These are phyloP conservation scores for Phytomonas sp. DNA, from an alignment of 208 protist species.

Conservation along the genomic window DNA sequence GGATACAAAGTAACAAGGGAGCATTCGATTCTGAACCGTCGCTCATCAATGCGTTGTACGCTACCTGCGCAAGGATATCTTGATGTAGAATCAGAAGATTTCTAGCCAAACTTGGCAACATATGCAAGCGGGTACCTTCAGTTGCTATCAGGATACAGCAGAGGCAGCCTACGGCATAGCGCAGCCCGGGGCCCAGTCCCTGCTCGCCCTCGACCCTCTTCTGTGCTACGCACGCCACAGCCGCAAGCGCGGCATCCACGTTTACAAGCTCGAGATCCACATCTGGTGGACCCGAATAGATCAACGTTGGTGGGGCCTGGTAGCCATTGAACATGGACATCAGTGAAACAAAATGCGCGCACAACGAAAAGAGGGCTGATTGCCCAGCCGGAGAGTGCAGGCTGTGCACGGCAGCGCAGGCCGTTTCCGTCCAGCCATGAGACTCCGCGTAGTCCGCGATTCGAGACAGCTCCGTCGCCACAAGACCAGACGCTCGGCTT, in stretches of 20 bases:
- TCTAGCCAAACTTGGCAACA: constrained; percentile 23
- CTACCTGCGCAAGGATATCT: constrained; percentile 14
- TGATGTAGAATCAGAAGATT: constrained; percentile 24
- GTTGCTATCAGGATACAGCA: constrained; percentile 34
- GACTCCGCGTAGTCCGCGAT: not conserved
- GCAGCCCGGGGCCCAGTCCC: constrained; percentile 39
- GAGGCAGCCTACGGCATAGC: constrained; percentile 54
- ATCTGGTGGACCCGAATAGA: not conserved
- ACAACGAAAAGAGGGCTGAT: not conserved
- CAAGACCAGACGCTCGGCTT: not conserved
- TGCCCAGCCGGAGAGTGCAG: not conserved
- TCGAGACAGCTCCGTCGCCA: not conserved
- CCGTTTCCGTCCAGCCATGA: not conserved
- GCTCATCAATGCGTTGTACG: constrained; percentile 14
- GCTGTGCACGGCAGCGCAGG: not conserved
- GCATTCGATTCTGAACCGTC: not conserved
- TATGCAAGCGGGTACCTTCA: not conserved
- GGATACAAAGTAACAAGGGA: not conserved
- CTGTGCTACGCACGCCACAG: constrained; percentile 15
- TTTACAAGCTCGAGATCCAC: constrained; percentile 8
- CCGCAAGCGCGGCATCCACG: constrained; percentile 27
- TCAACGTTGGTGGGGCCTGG: constrained; percentile 20
- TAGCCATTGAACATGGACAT: constrained; percentile 26
- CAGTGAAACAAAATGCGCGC: not conserved
- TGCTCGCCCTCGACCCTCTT: constrained; percentile 11